These are phyloP conservation scores for Coniochaeta hoffmannii DNA, from an alignment of 2,329 filamentous ascomycete genomes.

Conservation along the genomic window DNA sequence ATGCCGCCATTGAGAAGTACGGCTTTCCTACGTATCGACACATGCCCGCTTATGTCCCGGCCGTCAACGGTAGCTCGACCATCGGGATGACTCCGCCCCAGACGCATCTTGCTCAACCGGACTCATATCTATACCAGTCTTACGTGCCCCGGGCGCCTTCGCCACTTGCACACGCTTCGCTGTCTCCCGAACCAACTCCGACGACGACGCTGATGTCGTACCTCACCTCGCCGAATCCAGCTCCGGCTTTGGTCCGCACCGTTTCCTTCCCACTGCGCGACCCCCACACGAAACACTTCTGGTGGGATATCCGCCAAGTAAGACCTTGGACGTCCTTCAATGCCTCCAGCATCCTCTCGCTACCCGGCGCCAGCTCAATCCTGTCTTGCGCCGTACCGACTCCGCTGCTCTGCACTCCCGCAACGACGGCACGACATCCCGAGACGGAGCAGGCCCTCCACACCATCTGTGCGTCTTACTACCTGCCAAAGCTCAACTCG, in stretches of 20 bases:
- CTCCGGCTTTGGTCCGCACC: conserved; percentile 72
- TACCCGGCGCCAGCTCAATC: conserved; percentile 65
- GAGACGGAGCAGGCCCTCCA: conserved; percentile 74
- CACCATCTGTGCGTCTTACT: conserved; percentile 67
- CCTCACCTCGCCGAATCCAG: conserved; percentile 72
- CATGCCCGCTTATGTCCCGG: conserved; percentile 24
- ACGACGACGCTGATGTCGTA: conserved; percentile 70
- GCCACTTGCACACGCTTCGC: conserved; percentile 29
- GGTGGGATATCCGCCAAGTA: conserved; percentile 92
- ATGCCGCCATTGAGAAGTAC: conserved; percentile 58
- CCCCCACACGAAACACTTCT: conserved; percentile 73
- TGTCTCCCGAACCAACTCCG: conserved; percentile 30
- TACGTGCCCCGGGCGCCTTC: conserved; percentile 40
- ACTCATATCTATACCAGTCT: conserved; percentile 38
- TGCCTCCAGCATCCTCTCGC: conserved; percentile 59
- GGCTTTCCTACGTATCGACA: conserved; percentile 81
- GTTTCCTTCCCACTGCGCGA: conserved; percentile 63
- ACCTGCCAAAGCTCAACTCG: conserved; percentile 80
- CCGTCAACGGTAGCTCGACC: conserved; percentile 17
- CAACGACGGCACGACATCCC: conserved; percentile 55
- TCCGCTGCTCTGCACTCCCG: conserved; percentile 52
- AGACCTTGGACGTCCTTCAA: conserved; percentile 79
- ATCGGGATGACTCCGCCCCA: conserved; percentile 17
- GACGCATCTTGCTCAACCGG: conserved; percentile 22
- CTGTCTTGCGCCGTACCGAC: conserved; percentile 62